Evolutionary conservation across 257 asterid genomes (phyloP).

Genomic region (Galeopsis tetrahit): DNA sequence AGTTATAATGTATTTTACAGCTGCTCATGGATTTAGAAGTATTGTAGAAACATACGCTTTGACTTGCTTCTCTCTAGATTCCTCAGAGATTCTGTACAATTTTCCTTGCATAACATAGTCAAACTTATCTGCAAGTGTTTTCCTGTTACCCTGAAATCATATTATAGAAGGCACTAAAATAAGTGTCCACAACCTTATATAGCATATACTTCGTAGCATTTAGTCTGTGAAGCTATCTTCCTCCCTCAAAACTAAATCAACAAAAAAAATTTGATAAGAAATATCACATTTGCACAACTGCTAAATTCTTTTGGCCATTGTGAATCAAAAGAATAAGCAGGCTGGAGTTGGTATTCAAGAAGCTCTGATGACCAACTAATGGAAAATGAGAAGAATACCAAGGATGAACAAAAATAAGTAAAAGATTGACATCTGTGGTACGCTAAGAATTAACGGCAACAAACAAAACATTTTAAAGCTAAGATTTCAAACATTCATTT

Average conservation of each 20-base stretch:
- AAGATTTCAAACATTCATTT: neutral
- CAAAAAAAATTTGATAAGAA: neutral
- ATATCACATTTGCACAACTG: neutral
- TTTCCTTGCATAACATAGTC: slow-evolving; percentile 98
- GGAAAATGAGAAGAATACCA: neutral
- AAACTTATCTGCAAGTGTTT: slow-evolving; percentile 82
- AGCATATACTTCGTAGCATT: neutral
- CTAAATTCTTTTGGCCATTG: neutral
- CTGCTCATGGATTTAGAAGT: neutral
- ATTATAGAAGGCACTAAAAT: neutral
- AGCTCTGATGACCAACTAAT: neutral
- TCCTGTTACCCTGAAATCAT: slow-evolving; percentile 44
- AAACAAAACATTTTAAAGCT: neutral
- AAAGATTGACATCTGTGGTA: neutral
- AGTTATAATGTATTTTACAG: neutral
- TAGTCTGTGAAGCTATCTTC: neutral
- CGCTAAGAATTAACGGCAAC: neutral
- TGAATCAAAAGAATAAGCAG: neutral
- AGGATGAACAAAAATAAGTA: neutral
- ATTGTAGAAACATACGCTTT: slow-evolving; percentile 67
- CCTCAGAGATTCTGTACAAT: slow-evolving; percentile 81
- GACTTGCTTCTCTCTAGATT: slow-evolving; percentile 52
- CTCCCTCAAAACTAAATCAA: neutral
- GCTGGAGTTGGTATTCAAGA: slow-evolving; percentile 3
- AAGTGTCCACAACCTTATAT: neutral